Percentiles rank a stretch among this genome's conserved stretches.
phyloP scores from a whole-genome alignment of 768 basidiomycete species.

The Macrocybe gigantea region DNA sequence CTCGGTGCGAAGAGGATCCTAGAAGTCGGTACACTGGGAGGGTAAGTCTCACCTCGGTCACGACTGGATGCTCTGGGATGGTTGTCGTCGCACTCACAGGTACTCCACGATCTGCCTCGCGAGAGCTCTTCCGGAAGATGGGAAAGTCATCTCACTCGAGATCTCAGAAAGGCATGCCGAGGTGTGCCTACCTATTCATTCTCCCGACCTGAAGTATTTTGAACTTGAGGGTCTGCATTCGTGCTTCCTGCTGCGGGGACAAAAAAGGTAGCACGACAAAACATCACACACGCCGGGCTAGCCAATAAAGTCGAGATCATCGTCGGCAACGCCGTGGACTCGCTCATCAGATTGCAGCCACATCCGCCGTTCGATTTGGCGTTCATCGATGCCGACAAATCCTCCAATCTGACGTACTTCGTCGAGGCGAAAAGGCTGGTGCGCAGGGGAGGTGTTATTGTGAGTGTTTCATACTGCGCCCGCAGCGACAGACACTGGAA shows the following conservation, averaged over 20 bases:
- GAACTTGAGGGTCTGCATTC: background rate
- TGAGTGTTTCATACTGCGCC: slow-evolving; percentile 20
- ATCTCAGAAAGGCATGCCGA: slow-evolving; percentile 38
- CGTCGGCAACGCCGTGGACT: slow-evolving; percentile 46
- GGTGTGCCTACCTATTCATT: slow-evolving; percentile 18
- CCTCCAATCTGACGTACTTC: slow-evolving; percentile 49
- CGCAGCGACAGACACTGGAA: background rate
- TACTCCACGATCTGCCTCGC: slow-evolving; percentile 42
- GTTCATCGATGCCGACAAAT: slow-evolving; percentile 74
- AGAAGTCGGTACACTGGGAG: slow-evolving; percentile 65
- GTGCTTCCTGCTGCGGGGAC: background rate
- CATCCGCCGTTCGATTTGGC: slow-evolving; percentile 54
- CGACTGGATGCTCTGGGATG: background rate
- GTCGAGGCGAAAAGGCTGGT: slow-evolving; percentile 55
- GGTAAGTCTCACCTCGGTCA: slow-evolving; percentile 29
- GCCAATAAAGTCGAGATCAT: slow-evolving; percentile 41
- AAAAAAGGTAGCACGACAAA: slow-evolving; percentile 48
- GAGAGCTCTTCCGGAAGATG: slow-evolving; percentile 42
- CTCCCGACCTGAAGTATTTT: background rate
- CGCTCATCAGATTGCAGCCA: slow-evolving; percentile 40
- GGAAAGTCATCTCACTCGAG: slow-evolving; percentile 44
- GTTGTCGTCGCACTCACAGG: slow-evolving; percentile 13
- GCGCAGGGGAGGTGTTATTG: slow-evolving; percentile 56
- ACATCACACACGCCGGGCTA: slow-evolving; percentile 50
- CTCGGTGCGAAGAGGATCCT: slow-evolving; percentile 51